Percentiles rank a stretch among this genome's conserved stretches.
phyloP scores from a whole-genome alignment of 192 early-diverging fungal species.

The Linnemannia hyalina region DNA sequence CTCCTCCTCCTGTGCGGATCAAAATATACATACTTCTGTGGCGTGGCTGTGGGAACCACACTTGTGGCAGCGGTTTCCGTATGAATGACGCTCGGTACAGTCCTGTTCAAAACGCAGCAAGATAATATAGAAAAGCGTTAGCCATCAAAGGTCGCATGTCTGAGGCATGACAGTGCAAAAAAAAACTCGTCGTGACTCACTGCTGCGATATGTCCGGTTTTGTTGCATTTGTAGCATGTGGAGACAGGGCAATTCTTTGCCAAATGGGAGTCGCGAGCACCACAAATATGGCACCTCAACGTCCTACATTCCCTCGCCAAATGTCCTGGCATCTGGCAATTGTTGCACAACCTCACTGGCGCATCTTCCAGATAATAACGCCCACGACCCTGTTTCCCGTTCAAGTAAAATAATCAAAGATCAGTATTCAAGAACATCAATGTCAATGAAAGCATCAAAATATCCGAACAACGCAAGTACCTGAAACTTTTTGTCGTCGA shows the following conservation, averaged over 20 bases:
- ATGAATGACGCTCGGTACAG: constrained; percentile 20
- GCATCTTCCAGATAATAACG: constrained; percentile 39
- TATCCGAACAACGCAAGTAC: constrained; percentile 3
- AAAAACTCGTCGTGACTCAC: not conserved
- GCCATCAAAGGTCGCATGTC: not conserved
- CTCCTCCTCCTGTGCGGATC: not conserved
- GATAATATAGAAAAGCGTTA: not conserved
- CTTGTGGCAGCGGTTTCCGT: constrained; percentile 10
- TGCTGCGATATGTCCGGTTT: constrained; percentile 35
- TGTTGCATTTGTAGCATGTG: constrained; percentile 32
- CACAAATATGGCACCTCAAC: constrained; percentile 31
- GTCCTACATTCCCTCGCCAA: constrained; percentile 13
- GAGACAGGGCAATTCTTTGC: constrained; percentile 10
- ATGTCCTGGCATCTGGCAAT: constrained; percentile 26
- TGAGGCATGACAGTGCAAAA: not conserved
- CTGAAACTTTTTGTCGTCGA: constrained; percentile 40
- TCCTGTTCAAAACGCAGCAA: not conserved
- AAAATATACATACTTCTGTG: constrained; percentile 25
- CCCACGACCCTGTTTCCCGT: constrained; percentile 11
- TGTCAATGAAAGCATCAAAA: not conserved
- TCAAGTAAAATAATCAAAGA: not conserved
- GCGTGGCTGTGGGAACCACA: constrained; percentile 21
- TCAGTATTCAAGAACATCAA: not conserved
- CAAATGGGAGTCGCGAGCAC: constrained; percentile 23
- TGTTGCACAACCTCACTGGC: constrained; percentile 8